Conservation (phyloP, 1,284 basidiomycete species). For the Xerocomus nothofagi region DNA sequence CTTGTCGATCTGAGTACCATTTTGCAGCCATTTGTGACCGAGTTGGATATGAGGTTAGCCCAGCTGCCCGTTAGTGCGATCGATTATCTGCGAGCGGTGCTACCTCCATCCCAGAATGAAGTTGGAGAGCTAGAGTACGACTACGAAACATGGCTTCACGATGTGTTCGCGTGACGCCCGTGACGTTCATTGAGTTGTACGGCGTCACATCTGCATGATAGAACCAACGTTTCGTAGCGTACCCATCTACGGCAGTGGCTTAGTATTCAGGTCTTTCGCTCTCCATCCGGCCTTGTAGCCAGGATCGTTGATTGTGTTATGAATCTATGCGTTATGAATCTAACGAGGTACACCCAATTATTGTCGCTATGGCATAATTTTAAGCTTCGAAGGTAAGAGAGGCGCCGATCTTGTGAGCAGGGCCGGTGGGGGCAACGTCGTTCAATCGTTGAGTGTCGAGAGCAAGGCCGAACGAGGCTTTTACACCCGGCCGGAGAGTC, state of each 20-base stretch:
- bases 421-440: slow-evolving; percentile 59
- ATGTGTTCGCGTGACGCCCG: slow-evolving; percentile 59
- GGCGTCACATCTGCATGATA: no score
- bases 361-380: slow-evolving; percentile 28
- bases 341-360: slow-evolving; percentile 16
- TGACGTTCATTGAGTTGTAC: no score
- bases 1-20: slow-evolving; percentile 11
- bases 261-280: neutral
- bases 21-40: slow-evolving; percentile 85
- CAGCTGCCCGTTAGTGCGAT: slow-evolving; percentile 78
- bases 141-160: slow-evolving; percentile 76
- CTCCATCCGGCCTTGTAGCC: neutral
- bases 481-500: slow-evolving; percentile 92
- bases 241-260: neutral
- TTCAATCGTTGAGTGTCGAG: slow-evolving; percentile 89
- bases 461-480: slow-evolving; percentile 90
- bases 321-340: slow-evolving; percentile 16
- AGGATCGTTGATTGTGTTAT: slow-evolving; percentile 11
- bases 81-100: slow-evolving; percentile 79
- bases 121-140: slow-evolving; percentile 70
- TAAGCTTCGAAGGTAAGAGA: slow-evolving; percentile 74
- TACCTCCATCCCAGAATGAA: slow-evolving; percentile 57
- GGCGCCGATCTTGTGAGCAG: slow-evolving; percentile 79
- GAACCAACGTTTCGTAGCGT: neutral
- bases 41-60: slow-evolving; percentile 89